A percentile compares a stretch with the other conserved stretches of the same genome.
Conservation (phyloP, 2,329 filamentous ascomycete species). For the Arthroderma sp. region DNA sequence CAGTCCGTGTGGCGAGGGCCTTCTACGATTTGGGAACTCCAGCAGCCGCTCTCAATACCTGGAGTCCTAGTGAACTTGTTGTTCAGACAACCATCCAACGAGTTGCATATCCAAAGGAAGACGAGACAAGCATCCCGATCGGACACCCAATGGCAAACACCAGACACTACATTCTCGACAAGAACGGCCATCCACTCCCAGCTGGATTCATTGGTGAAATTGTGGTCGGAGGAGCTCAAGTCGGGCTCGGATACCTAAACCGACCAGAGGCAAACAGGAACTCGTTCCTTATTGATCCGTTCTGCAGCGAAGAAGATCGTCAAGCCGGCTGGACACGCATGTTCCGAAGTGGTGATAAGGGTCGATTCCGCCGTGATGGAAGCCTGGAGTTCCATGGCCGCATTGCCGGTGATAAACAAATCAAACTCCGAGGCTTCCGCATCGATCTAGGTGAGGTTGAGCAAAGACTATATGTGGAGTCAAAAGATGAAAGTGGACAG, state of each 20-base stretch:
- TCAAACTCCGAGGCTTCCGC: slow-evolving; percentile 14
- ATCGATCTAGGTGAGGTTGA: slow-evolving; percentile 35
- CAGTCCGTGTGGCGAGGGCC: slow-evolving; percentile 35
- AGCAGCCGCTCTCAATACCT: slow-evolving; percentile 12
- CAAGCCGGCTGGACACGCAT: slow-evolving; percentile 10
- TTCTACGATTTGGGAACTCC: slow-evolving; percentile 9
- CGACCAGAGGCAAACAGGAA: slow-evolving; percentile 1
- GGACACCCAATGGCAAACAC: slow-evolving; percentile 23
- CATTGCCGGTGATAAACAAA: slow-evolving; percentile 11
- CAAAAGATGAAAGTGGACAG: slow-evolving; percentile 1
- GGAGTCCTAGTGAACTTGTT: slow-evolving; percentile 13
- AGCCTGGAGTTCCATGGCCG: slow-evolving; percentile 14
- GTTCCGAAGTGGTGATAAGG: slow-evolving; percentile 15
- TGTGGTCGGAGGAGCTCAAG: slow-evolving; percentile 19
- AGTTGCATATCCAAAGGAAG: slow-evolving; percentile 36
- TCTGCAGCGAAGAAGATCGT: slow-evolving; percentile 6
- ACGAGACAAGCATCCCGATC: slow-evolving; percentile 37
- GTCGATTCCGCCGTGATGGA: slow-evolving; percentile 13
- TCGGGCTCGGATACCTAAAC: slow-evolving; percentile 11
- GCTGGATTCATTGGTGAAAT: slow-evolving; percentile 30
- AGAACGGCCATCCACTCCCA: slow-evolving; percentile 24
- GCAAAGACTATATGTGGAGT: slow-evolving; percentile 4
- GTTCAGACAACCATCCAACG: slow-evolving; percentile 16
- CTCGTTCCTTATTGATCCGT: slow-evolving; percentile 11
- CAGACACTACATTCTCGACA: slow-evolving; percentile 27